Conservation (phyloP, 1,284 basidiomycete genomes). For the Cystobasidiaceae sp. region DNA sequence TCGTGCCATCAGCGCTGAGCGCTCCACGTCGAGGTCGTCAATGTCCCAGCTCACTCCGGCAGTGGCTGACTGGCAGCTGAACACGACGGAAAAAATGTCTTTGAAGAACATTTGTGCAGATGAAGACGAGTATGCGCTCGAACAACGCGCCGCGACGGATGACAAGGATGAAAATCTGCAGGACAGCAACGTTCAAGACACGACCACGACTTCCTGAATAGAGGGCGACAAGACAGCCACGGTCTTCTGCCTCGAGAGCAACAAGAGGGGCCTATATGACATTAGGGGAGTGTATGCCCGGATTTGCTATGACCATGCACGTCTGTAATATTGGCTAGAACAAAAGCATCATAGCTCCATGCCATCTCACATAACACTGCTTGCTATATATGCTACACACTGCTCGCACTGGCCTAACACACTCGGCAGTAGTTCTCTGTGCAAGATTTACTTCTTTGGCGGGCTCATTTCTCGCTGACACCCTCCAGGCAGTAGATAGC, state of each 20-base stretch:
- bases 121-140: background rate
- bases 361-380: too few species aligned
- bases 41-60: background rate
- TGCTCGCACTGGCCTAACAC: background rate
- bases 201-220: too few species aligned
- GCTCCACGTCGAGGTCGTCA: constrained; percentile 6
- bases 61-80: too few species aligned
- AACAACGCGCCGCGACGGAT: too few species aligned
- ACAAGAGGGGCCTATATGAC: too few species aligned
- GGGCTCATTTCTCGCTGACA: constrained; percentile 1
- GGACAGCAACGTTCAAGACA: too few species aligned
- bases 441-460: background rate
- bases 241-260: too few species aligned
- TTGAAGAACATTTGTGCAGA: background rate
- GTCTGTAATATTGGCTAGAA: too few species aligned
- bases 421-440: background rate
- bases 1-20: constrained; percentile 14
- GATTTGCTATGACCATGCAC: too few species aligned
- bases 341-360: too few species aligned
- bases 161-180: background rate
- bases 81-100: constrained; percentile 3
- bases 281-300: too few species aligned
- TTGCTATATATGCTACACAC: background rate
- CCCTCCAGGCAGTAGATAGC: constrained; percentile 19
- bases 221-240: too few species aligned